Evolutionary conservation across 1,284 basidiomycete genomes (phyloP).

Genomic region (Ceratobasidium papillatum): DNA sequence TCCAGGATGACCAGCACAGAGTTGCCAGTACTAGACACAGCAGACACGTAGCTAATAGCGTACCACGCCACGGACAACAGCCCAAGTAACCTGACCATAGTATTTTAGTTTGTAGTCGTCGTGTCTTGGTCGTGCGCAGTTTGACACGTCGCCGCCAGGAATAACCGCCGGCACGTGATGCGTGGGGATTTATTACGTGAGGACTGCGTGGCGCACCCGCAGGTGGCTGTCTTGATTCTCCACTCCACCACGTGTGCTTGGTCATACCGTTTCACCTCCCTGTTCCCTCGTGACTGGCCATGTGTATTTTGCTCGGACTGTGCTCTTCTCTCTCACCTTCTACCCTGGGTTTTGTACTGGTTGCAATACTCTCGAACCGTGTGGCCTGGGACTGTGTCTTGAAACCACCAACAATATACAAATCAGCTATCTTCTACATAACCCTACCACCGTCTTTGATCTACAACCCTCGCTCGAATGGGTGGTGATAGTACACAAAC

Average conservation of each 20-base stretch:
- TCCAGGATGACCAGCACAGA: constrained; percentile 87
- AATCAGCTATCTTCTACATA: too few species aligned
- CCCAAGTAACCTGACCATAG: constrained; percentile 41
- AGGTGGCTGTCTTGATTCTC: background rate
- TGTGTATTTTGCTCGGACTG: too few species aligned
- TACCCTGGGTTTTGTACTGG: too few species aligned
- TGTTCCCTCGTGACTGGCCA: too few species aligned
- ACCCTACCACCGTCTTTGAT: too few species aligned
- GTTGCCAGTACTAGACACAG: constrained; percentile 83
- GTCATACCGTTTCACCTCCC: too few species aligned
- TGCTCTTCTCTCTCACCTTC: too few species aligned
- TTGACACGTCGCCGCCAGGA: constrained; percentile 12
- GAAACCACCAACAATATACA: too few species aligned
- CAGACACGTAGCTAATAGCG: constrained; percentile 50
- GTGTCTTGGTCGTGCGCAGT: constrained; percentile 15
- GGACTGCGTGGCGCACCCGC: background rate
- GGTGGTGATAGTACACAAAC: background rate
- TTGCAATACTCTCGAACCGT: too few species aligned
- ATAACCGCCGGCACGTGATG: constrained; percentile 37
- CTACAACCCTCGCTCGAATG: too few species aligned
- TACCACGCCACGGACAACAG: constrained; percentile 41
- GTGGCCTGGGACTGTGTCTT: too few species aligned
- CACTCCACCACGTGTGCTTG: background rate
- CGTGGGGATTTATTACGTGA: constrained; percentile 14
- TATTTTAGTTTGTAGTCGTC: constrained; percentile 12